Conservation (phyloP, 768 basidiomycete species). For the Pholiota molesta region DNA sequence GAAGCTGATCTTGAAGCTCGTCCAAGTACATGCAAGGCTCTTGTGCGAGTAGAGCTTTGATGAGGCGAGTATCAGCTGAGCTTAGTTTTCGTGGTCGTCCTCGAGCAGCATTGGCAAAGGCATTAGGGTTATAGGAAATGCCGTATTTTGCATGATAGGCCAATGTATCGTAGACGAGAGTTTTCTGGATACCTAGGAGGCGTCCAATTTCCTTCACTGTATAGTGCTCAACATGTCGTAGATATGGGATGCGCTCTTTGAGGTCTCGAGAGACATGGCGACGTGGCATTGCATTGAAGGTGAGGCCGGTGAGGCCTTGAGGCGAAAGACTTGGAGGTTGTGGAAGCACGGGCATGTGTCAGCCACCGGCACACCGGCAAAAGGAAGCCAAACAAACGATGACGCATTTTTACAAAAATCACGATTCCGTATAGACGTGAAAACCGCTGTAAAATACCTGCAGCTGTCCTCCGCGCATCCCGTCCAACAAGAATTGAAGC, state of each 20-base stretch:
- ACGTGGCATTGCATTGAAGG: too few species aligned
- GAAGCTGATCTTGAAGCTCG: slow-evolving; percentile 16
- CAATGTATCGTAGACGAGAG: slow-evolving; percentile 15
- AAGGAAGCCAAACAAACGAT: too few species aligned
- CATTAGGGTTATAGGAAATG: background rate
- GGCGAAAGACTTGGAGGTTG: too few species aligned
- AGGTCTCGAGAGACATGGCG: slow-evolving; percentile 15
- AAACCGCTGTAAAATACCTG: too few species aligned
- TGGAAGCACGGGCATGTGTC: too few species aligned
- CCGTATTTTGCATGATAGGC: slow-evolving; percentile 8
- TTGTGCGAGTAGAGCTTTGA: slow-evolving; percentile 6
- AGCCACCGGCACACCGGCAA: too few species aligned
- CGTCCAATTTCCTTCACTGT: slow-evolving; percentile 16
- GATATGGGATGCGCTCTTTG: slow-evolving; percentile 18
- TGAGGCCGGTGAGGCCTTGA: too few species aligned
- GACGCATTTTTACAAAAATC: too few species aligned
- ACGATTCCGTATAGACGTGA: too few species aligned
- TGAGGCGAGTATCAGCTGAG: slow-evolving; percentile 3
- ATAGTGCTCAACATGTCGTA: slow-evolving; percentile 8
- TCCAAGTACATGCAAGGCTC: slow-evolving; percentile 2
- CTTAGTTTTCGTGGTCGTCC: slow-evolving; percentile 6
- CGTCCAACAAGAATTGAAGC: too few species aligned
- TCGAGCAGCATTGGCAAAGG: background rate
- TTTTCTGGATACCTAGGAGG: slow-evolving; percentile 17
- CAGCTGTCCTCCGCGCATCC: too few species aligned